phyloP scores from a whole-genome alignment of 2,329 filamentous ascomycete genomes.

The Tetracladium maxilliforme region DNA sequence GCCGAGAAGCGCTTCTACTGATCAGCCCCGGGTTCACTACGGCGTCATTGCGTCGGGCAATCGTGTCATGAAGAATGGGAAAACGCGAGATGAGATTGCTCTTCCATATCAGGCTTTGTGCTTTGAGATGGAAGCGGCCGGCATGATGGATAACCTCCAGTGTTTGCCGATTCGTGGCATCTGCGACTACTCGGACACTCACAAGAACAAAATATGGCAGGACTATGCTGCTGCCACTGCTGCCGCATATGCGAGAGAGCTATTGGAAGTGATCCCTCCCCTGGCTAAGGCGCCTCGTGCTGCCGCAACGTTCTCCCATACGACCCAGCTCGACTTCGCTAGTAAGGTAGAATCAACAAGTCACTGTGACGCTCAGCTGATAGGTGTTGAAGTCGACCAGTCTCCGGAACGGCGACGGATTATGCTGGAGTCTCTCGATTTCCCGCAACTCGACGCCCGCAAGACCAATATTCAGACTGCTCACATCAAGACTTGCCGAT shows the following conservation, averaged over 20 bases:
- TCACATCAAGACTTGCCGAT: constrained; percentile 21
- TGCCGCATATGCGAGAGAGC: constrained; percentile 12
- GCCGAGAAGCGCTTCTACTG: no score
- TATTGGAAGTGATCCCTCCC: no score
- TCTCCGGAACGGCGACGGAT: no score
- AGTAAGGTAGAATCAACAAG: no score
- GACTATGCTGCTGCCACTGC: constrained; percentile 18
- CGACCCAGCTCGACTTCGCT: no score
- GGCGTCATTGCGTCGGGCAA: constrained; percentile 5
- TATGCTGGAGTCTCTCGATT: constrained; percentile 19
- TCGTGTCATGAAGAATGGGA: constrained; percentile 4
- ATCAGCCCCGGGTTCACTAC: constrained; percentile 4
- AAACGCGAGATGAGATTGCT: constrained; percentile 8
- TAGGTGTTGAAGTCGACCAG: no score
- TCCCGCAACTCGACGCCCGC: constrained; percentile 21
- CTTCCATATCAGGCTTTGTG: constrained; percentile 14
- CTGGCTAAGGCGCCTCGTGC: no score
- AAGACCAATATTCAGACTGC: constrained; percentile 19
- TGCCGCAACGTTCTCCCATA: no score
- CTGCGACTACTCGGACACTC: constrained; percentile 17
- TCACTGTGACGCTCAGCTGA: no score
- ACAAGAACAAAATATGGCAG: constrained; percentile 18
- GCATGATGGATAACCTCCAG: constrained; percentile 15
- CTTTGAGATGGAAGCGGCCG: constrained; percentile 18
- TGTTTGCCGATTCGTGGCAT: constrained; percentile 16